A percentile compares a stretch with the other conserved stretches of the same genome.
Evolutionary conservation across 768 basidiomycete genomes (phyloP).

Genomic region (Serendipita sp.): DNA sequence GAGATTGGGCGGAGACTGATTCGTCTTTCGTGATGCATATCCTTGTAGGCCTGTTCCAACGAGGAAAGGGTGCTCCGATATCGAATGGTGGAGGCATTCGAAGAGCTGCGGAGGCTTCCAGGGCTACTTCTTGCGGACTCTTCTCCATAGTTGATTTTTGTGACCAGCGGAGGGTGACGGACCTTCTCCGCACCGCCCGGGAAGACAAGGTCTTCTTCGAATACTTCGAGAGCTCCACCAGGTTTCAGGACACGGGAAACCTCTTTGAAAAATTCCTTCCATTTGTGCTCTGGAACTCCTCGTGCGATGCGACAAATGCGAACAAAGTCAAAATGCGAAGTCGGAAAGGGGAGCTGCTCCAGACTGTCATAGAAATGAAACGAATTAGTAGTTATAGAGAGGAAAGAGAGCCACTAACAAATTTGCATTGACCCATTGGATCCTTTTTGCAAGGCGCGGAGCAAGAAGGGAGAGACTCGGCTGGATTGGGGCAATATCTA

Average conservation of each 20-base stretch:
- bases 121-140: neutral
- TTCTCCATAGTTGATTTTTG: neutral
- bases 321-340: slow-evolving; percentile 62
- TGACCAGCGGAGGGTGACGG: neutral
- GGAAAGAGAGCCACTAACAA: slow-evolving; percentile 32
- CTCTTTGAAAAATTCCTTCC: slow-evolving; percentile 23
- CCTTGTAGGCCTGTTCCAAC: slow-evolving; percentile 46
- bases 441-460: slow-evolving; percentile 37
- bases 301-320: slow-evolving; percentile 56
- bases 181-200: slow-evolving; percentile 20
- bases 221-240: slow-evolving; percentile 52
- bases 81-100: neutral
- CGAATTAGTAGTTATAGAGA: neutral
- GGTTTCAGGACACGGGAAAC: slow-evolving; percentile 56
- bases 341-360: slow-evolving; percentile 50
- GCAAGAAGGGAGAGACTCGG: slow-evolving; percentile 45
- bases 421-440: slow-evolving; percentile 59
- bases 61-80: slow-evolving; percentile 27
- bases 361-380: slow-evolving; percentile 28
- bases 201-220: slow-evolving; percentile 52
- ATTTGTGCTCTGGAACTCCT: slow-evolving; percentile 60
- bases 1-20: slow-evolving; percentile 52
- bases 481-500: slow-evolving; percentile 58
- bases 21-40: slow-evolving; percentile 52
- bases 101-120: neutral